These are phyloP conservation scores for Neospora caninum DNA, from an alignment of 169 alveolate genomes.

Conservation along the genomic window DNA sequence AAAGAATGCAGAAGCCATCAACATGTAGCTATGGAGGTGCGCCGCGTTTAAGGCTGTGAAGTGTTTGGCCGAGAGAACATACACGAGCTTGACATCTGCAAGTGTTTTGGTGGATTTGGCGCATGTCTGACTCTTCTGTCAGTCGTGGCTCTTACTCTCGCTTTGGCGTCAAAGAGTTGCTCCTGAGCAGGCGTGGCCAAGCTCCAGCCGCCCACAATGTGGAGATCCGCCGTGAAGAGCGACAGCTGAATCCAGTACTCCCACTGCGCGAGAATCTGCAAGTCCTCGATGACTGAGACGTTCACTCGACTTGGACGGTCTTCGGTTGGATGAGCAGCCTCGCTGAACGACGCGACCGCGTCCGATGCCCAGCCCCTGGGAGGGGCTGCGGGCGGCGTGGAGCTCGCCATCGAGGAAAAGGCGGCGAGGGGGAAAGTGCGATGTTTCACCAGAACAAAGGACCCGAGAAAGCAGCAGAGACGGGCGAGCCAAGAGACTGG, in stretches of 20 bases:
- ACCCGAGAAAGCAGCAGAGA: no score
- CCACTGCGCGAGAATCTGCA: conserved; percentile 76
- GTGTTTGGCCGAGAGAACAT: no score
- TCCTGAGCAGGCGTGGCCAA: conserved; percentile 74
- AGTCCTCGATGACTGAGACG: conserved; percentile 67
- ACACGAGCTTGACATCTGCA: no score
- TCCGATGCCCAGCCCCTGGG: not conserved
- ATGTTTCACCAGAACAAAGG: not conserved
- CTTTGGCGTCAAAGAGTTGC: conserved; percentile 72
- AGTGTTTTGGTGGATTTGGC: not conserved
- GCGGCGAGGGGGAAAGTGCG: not conserved
- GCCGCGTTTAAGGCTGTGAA: no score
- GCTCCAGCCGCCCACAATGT: conserved; percentile 80
- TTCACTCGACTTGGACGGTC: conserved; percentile 35
- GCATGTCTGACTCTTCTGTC: not conserved
- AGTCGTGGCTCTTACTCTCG: conserved; percentile 58
- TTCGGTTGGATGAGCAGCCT: conserved; percentile 19
- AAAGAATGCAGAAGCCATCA: no score
- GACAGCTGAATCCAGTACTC: conserved; percentile 86
- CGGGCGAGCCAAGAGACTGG: no score
- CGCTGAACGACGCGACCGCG: not conserved
- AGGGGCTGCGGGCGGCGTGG: not conserved
- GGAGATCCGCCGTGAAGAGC: conserved; percentile 83
- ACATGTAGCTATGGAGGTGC: no score
- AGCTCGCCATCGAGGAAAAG: not conserved